These are phyloP conservation scores for Kingdonia uniflora DNA, from an alignment of 164 flowering plant species.

Conservation along the genomic window DNA sequence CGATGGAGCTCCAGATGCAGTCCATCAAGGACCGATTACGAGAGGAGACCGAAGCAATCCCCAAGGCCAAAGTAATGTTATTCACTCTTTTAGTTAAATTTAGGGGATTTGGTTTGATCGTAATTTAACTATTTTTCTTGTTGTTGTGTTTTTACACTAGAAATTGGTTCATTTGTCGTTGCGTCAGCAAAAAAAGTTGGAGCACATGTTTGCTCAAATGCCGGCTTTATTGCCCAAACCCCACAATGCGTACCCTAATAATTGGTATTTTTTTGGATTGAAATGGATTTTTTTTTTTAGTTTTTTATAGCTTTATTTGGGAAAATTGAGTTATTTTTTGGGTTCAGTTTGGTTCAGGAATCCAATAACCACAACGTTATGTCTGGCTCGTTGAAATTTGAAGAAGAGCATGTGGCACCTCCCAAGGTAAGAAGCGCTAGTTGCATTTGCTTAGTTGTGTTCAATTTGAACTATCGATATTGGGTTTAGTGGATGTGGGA, in stretches of 20 bases:
- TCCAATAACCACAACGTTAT: constrained; percentile 11
- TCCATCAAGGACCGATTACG: constrained; percentile 62
- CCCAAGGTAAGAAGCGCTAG: constrained; percentile 34
- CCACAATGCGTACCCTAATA: background rate
- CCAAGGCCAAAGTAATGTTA: constrained; percentile 61
- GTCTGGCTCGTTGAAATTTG: constrained; percentile 21
- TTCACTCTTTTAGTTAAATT: background rate
- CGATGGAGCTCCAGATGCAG: constrained; percentile 80
- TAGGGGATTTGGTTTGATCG: too few relatives aligned
- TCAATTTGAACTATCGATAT: too few relatives aligned
- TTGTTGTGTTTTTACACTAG: constrained; percentile 25
- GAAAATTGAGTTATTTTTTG: too few relatives aligned
- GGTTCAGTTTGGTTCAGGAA: constrained; percentile 33
- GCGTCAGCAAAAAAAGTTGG: constrained; percentile 71
- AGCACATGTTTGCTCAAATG: constrained; percentile 44
- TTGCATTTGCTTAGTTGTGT: too few relatives aligned
- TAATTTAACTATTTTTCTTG: background rate
- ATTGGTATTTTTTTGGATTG: constrained; percentile 17
- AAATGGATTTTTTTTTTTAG: background rate
- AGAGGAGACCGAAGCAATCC: constrained; percentile 69
- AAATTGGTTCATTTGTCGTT: constrained; percentile 63
- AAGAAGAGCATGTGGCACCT: constrained; percentile 27
- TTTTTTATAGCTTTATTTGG: too few relatives aligned
- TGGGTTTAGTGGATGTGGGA: too few relatives aligned
- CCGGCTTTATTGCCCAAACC: constrained; percentile 23